phyloP scores from a whole-genome alignment of 192 early-diverging fungal genomes.

The Podila epigama region DNA sequence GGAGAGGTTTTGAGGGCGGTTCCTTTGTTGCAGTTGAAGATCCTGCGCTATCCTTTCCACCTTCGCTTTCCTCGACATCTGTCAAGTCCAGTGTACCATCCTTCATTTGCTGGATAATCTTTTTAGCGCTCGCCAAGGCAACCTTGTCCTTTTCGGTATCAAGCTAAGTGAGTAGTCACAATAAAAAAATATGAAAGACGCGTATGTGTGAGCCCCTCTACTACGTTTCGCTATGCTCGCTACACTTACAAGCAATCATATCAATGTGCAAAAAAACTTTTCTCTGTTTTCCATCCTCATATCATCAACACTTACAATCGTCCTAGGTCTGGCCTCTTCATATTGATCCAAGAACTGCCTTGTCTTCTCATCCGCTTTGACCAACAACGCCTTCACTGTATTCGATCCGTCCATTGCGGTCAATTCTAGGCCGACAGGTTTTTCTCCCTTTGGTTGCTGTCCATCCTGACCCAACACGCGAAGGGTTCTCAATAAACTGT shows the following conservation, averaged over 20 bases:
- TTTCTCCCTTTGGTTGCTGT: conserved; percentile 39
- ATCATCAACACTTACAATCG: conserved; percentile 51
- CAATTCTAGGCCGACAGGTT: conserved; percentile 26
- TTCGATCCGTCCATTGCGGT: conserved; percentile 45
- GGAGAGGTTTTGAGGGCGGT: conserved; percentile 7
- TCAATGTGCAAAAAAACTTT: no score
- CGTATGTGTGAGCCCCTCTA: no score
- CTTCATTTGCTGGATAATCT: conserved; percentile 54
- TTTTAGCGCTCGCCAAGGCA: conserved; percentile 52
- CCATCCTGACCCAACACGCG: conserved; percentile 73
- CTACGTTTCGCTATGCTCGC: no score
- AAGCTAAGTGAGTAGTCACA: conserved; percentile 28
- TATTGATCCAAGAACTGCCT: conserved; percentile 63
- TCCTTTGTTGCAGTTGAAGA: conserved; percentile 17
- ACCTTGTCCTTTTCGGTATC: conserved; percentile 57
- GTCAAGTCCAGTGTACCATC: conserved; percentile 43
- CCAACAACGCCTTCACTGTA: conserved; percentile 48
- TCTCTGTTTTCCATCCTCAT: no score
- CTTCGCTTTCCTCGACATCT: conserved; percentile 15
- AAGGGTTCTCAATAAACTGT: conserved; percentile 68
- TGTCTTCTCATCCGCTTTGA: conserved; percentile 67
- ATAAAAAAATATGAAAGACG: not conserved
- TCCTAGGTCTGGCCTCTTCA: conserved; percentile 46
- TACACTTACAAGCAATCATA: no score
- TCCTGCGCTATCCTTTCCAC: conserved; percentile 3